These are phyloP conservation scores for Silene conica DNA, from an alignment of 148 eudicot species.

Conservation along the genomic window DNA sequence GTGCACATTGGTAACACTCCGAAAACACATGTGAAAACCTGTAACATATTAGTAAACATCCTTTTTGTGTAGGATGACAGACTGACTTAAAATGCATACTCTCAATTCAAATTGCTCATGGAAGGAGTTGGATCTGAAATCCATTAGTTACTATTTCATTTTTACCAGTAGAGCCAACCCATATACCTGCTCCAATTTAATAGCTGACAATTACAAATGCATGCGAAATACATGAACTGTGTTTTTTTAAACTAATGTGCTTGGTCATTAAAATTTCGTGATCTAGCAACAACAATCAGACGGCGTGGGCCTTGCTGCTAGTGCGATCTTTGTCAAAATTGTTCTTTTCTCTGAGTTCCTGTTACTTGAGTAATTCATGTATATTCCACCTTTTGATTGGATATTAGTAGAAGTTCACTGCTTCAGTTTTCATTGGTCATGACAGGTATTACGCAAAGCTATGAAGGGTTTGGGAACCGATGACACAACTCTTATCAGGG, in stretches of 20 bases:
- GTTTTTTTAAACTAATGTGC: too few relatives aligned
- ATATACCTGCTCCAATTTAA: not conserved
- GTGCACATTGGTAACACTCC: not conserved
- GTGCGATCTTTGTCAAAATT: not conserved
- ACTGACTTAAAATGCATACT: not conserved
- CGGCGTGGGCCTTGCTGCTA: not conserved
- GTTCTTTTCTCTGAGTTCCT: not conserved
- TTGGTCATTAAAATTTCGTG: too few relatives aligned
- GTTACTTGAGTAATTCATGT: not conserved
- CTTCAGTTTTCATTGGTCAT: not conserved
- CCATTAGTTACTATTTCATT: not conserved
- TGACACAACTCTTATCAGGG: conserved; percentile 57
- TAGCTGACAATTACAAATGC: not conserved
- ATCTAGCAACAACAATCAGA: too few relatives aligned
- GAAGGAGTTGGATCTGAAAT: not conserved
- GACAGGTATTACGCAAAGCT: conserved; percentile 63
- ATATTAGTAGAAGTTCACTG: not conserved
- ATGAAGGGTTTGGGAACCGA: conserved; percentile 90
- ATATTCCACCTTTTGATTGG: too few relatives aligned
- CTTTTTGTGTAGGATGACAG: not conserved
- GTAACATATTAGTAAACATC: not conserved
- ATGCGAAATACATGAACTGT: too few relatives aligned
- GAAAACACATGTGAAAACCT: not conserved
- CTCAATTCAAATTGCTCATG: not conserved
- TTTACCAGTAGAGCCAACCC: not conserved